phyloP scores from a whole-genome alignment of 805 yeast genomes.

The Kuraishia floccosa region DNA sequence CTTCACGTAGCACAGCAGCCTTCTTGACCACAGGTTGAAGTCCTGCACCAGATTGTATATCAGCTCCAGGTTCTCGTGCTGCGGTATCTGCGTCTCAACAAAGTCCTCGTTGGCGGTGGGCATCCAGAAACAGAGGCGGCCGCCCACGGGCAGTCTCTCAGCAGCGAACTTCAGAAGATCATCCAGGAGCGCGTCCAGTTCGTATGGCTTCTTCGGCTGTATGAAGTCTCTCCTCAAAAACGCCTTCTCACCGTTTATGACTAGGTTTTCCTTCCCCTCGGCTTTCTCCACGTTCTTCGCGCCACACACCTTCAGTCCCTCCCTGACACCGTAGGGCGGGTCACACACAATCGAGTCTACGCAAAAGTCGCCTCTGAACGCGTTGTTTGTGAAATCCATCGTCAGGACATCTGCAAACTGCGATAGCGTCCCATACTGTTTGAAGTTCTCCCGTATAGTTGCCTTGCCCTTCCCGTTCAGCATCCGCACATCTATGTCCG shows the following conservation, averaged over 20 bases:
- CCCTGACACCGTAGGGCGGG: slow-evolving; percentile 97
- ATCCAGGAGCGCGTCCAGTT: slow-evolving; percentile 62
- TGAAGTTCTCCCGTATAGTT: slow-evolving; percentile 51
- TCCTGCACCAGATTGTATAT: slow-evolving; percentile 72
- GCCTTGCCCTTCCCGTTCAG: slow-evolving; percentile 51
- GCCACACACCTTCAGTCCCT: slow-evolving; percentile 89
- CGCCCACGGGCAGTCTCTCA: slow-evolving; percentile 56
- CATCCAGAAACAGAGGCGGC: slow-evolving; percentile 93
- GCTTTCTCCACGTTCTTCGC: slow-evolving; percentile 54
- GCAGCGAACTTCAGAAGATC: slow-evolving; percentile 72
- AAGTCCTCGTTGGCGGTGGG: slow-evolving; percentile 90
- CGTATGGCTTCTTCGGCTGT: slow-evolving; percentile 88
- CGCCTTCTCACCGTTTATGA: slow-evolving; percentile 75
- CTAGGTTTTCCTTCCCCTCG: slow-evolving; percentile 58
- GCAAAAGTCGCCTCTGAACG: slow-evolving; percentile 48
- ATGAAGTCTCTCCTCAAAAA: slow-evolving; percentile 72
- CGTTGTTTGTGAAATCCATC: slow-evolving; percentile 92
- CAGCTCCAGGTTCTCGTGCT: slow-evolving; percentile 62
- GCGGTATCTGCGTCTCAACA: slow-evolving; percentile 57
- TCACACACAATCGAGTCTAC: slow-evolving; percentile 87
- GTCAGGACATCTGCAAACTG: slow-evolving; percentile 67
- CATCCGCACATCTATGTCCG: slow-evolving; percentile 81
- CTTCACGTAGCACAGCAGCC: slow-evolving; percentile 72
- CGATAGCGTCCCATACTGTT: slow-evolving; percentile 51
- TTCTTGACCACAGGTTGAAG: slow-evolving; percentile 88